Evolutionary conservation across 2,329 filamentous ascomycete species (phyloP).

Genomic region (Colletotrichum theobromicola): DNA sequence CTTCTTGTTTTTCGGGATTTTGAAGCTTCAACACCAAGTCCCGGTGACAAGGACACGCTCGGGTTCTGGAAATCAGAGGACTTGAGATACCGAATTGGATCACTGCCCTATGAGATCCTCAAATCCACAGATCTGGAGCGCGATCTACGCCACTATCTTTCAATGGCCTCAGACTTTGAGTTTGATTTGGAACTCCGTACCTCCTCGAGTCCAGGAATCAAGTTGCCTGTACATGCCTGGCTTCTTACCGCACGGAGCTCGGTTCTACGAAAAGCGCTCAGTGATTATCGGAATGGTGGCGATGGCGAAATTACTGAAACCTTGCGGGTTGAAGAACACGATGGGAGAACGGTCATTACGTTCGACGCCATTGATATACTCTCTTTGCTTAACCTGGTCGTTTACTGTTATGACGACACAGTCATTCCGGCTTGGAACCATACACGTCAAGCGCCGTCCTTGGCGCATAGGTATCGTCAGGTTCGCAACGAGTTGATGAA

Average conservation of each 20-base stretch:
- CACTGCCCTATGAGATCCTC: conserved; percentile 58
- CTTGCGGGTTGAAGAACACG: conserved; percentile 57
- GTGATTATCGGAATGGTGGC: conserved; percentile 59
- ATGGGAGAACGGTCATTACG: conserved; percentile 61
- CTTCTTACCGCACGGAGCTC: conserved; percentile 77
- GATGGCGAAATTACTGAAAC: conserved; percentile 64
- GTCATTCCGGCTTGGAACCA: conserved; percentile 89
- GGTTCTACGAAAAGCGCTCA: conserved; percentile 67
- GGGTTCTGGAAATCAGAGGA: conserved; percentile 45
- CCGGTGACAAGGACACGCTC: conserved; percentile 42
- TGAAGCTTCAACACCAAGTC: conserved; percentile 41
- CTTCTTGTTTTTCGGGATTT: conserved; percentile 74
- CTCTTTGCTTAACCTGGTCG: conserved; percentile 77
- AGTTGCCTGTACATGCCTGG: conserved; percentile 84
- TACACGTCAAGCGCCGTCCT: conserved; percentile 66
- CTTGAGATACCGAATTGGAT: conserved; percentile 59
- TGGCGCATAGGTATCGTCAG: conserved; percentile 78
- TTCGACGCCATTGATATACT: conserved; percentile 77
- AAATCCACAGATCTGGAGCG: conserved; percentile 69
- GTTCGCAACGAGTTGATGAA: conserved; percentile 88
- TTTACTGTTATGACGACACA: conserved; percentile 82
- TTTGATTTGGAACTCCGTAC: conserved; percentile 53
- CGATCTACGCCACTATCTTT: conserved; percentile 60
- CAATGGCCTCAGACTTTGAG: conserved; percentile 41
- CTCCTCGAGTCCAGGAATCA: conserved; percentile 69